Percentiles rank a stretch among this genome's conserved stretches.
Evolutionary conservation across 169 alveolate genomes (phyloP).

Genomic region (Plasmodium gaboni): DNA sequence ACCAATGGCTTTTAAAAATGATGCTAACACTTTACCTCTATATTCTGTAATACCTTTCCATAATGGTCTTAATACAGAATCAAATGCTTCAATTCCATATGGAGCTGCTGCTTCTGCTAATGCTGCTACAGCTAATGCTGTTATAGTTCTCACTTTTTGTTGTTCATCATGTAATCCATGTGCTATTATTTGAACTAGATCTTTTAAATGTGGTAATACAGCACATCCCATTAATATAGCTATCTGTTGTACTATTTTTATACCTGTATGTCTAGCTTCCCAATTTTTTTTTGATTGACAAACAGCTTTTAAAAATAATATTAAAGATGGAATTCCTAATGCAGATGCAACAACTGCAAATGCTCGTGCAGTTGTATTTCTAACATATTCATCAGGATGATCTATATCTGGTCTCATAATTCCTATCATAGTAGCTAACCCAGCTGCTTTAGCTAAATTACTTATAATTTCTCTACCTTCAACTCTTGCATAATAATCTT

Average conservation of each 20-base stretch:
- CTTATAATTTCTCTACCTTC: slow-evolving; percentile 99
- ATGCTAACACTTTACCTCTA: slow-evolving; percentile 98
- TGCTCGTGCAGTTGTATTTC: slow-evolving; percentile 98
- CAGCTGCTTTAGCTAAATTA: slow-evolving; percentile 97
- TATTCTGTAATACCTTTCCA: slow-evolving; percentile 99
- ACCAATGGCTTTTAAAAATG: slow-evolving; percentile 97
- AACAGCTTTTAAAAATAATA: slow-evolving; percentile 98
- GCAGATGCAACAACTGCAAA: slow-evolving; percentile 99
- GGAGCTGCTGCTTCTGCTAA: slow-evolving; percentile 99
- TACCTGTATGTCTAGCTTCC: slow-evolving; percentile 99
- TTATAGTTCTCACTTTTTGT: slow-evolving; percentile 96
- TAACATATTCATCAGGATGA: slow-evolving; percentile 99
- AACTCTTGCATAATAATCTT: slow-evolving; percentile 99
- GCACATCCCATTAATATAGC: slow-evolving; percentile 99
- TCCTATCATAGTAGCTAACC: slow-evolving; percentile 99
- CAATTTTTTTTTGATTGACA: slow-evolving; percentile 97
- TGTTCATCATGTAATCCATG: slow-evolving; percentile 98
- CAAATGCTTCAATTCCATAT: slow-evolving; percentile 99
- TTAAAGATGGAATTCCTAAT: slow-evolving; percentile 97
- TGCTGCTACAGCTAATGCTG: slow-evolving; percentile 99
- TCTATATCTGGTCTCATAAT: slow-evolving; percentile 99
- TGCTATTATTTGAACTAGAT: slow-evolving; percentile 96
- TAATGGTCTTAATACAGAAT: slow-evolving; percentile 96
- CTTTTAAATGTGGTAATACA: slow-evolving; percentile 97
- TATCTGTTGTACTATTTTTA: slow-evolving; percentile 98